phyloP scores from a whole-genome alignment of 352 stramenopile species.

The Pythium angustatum region DNA sequence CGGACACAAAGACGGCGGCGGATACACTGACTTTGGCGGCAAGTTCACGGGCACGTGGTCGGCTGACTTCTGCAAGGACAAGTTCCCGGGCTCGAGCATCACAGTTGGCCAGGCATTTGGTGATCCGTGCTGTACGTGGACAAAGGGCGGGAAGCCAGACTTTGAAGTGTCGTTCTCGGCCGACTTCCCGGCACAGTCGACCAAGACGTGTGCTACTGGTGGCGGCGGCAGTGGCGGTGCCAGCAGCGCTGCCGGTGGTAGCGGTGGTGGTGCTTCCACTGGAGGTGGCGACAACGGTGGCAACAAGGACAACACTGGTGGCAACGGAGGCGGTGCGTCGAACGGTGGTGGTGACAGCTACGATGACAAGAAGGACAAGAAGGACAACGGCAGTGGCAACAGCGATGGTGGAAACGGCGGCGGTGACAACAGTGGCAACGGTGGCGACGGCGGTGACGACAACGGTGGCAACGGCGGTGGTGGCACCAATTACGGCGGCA shows the following conservation, averaged over 20 bases:
- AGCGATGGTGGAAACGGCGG: not conserved
- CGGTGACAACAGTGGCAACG: not conserved
- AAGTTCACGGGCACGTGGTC: conserved; percentile 25
- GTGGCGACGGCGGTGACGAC: not conserved
- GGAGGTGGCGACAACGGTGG: not conserved
- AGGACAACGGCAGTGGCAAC: not conserved
- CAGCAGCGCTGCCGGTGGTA: not conserved
- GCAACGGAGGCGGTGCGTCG: not conserved
- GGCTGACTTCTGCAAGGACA: conserved; percentile 15
- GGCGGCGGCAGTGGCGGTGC: not conserved
- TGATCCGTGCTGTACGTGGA: conserved; percentile 27
- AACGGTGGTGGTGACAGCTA: not conserved
- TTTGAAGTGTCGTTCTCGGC: conserved; percentile 17
- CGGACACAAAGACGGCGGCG: conserved; percentile 15
- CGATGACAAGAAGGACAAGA: no score
- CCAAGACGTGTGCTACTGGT: conserved; percentile 14
- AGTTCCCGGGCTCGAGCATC: conserved; percentile 22
- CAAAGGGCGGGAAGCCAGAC: conserved; percentile 12
- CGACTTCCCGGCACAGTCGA: conserved; percentile 25
- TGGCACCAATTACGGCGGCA: not conserved
- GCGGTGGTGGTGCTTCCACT: not conserved
- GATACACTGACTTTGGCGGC: conserved; percentile 19
- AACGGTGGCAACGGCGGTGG: not conserved
- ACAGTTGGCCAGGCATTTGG: conserved; percentile 26
- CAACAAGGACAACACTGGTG: not conserved